These are phyloP conservation scores for Fusarium sp. DNA, from an alignment of 2,329 filamentous ascomycete species.

Conservation along the genomic window DNA sequence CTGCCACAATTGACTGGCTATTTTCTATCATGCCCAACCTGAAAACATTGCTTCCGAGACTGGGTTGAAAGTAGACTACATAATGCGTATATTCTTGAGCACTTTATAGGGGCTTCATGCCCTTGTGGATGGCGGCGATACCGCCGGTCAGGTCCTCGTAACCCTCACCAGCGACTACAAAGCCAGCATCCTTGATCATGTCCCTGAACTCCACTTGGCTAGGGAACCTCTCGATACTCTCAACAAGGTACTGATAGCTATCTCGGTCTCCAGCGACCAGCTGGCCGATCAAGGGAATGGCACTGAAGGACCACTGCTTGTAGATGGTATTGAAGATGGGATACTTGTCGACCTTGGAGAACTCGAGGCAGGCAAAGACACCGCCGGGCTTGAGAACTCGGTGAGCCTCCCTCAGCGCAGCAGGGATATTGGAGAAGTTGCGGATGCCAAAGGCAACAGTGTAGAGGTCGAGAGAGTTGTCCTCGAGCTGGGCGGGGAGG, in stretches of 20 bases:
- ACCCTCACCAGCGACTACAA: constrained; percentile 82
- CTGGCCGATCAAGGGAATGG: constrained; percentile 95
- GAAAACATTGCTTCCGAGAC: constrained; percentile 10
- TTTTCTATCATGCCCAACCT: constrained; percentile 22
- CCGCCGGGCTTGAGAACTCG: constrained; percentile 94
- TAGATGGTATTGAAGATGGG: constrained; percentile 86
- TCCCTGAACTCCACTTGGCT: constrained; percentile 84
- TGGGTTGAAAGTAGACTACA: constrained; percentile 42
- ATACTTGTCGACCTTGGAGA: constrained; percentile 83
- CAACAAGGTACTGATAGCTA: constrained; percentile 98
- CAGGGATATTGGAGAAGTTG: constrained; percentile 94
- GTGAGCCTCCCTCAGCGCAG: constrained; percentile 84
- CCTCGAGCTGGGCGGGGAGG: constrained; percentile 71
- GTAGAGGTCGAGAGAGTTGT: constrained; percentile 88
- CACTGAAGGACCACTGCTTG: constrained; percentile 95
- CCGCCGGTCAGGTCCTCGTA: constrained; percentile 94
- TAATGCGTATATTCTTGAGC: constrained; percentile 16
- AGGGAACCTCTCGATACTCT: constrained; percentile 96
- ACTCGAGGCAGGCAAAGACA: constrained; percentile 96
- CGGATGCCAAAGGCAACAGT: constrained; percentile 98
- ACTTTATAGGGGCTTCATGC: constrained; percentile 78
- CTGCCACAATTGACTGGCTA: constrained; percentile 29
- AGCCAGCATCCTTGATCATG: constrained; percentile 88
- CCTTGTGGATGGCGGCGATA: constrained; percentile 96
- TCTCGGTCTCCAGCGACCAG: constrained; percentile 93